Evolutionary conservation across 2,329 filamentous ascomycete species (phyloP), one percentile per base, ranked within the genome.

Genomic region (Incumbomyces delicatus): DNA sequence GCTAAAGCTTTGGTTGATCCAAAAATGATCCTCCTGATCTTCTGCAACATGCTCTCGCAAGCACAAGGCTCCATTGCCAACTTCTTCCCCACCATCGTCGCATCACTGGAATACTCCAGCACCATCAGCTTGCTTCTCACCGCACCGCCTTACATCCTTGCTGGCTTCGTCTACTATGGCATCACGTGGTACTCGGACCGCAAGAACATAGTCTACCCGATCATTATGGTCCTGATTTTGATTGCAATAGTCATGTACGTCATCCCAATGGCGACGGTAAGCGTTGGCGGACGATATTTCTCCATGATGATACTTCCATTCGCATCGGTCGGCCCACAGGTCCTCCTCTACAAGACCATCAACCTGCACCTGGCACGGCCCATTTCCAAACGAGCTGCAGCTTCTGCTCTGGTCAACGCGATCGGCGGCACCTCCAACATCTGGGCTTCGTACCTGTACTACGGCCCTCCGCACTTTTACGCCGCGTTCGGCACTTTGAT

Each of bases 31-130:
- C 29, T 39, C n/a, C 17, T 41, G n/a, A 18, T 44, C 36, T 36
- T 47, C 7, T 17, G 27, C 31, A 22, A 36, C 20, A 16, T 44
- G n/a, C 14, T 44, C 50, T 31, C 50, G 36, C 10, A 16, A 11
- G 69, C 71, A 6, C 70, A 72, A 18, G 76, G 72, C 40, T 77
- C 76, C 7, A 75, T 83, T 14, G 81, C 77, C 31, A 81, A 80
- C 61, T 83, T 83, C 67, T 81, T 83, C 64, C 79, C 79, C 1
- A 83, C 82, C 0, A 79, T 88, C 46, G 81, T 87, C 43, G 68
- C 72, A 49, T 82, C 80, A 5, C 72, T 86, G 2, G 73, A 76
- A 4, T 48, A 18, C 30, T 41, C 44, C 16, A 16, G 18, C 6
- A 71, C 66, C 1, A 59, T 67, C 46, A 71, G 61, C 6, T 55